These are phyloP conservation scores for Pelargonium nanum DNA, from an alignment of 345 rosid species.

Conservation along the genomic window DNA sequence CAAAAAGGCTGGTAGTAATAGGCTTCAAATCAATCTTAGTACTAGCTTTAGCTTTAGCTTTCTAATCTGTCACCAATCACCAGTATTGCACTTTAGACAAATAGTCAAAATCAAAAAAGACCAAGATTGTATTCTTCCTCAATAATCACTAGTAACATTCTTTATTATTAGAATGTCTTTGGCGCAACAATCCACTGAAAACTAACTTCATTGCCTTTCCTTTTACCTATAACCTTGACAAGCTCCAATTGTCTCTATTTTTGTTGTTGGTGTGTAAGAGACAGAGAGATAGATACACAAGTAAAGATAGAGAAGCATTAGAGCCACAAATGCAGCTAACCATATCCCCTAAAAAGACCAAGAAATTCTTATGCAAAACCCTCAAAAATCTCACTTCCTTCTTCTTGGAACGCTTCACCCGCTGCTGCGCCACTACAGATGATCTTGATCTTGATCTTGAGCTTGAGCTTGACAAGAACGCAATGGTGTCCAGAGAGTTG, in stretches of 20 bases:
- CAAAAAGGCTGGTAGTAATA: no score
- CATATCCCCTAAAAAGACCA: conserved; percentile 49
- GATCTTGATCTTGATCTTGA: no score
- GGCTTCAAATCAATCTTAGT: no score
- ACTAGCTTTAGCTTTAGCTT: conserved; percentile 33
- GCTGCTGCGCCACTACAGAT: background rate
- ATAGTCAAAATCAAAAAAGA: background rate
- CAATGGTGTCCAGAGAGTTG: no score
- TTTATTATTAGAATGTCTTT: no score
- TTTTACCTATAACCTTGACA: no score
- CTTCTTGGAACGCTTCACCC: conserved; percentile 22
- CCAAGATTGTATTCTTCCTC: background rate
- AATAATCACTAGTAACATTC: background rate
- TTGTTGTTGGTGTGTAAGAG: no score
- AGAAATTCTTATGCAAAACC: conserved; percentile 38
- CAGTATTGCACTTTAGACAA: conserved; percentile 10
- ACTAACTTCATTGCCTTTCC: no score
- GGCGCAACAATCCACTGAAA: no score
- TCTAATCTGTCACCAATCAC: conserved; percentile 36
- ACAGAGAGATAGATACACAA: conserved; percentile 6
- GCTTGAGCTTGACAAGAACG: no score
- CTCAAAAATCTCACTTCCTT: conserved; percentile 42
- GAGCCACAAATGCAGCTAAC: conserved; percentile 29
- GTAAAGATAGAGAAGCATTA: conserved; percentile 7
- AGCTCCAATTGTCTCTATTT: no score